phyloP scores from a whole-genome alignment of 495 filamentous ascomycete genomes.

The Apodospora peruviana region DNA sequence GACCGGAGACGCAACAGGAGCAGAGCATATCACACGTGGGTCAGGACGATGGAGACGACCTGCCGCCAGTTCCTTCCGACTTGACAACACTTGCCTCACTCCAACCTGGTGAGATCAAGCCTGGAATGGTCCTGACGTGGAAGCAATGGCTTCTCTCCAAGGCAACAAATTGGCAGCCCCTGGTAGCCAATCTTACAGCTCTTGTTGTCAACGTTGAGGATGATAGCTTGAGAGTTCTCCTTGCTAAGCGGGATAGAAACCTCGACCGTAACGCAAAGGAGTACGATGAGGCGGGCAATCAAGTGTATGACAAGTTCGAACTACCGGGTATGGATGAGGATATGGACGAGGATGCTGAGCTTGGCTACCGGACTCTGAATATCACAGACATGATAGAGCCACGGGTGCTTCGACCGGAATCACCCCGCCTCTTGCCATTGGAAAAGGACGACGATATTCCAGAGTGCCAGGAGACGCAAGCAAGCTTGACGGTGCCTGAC shows the following conservation, averaged over 20 bases:
- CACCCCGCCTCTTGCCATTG: background rate
- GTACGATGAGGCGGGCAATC: constrained; percentile 38
- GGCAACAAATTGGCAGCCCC: constrained; percentile 72
- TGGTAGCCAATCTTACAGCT: constrained; percentile 62
- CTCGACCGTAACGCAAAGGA: constrained; percentile 41
- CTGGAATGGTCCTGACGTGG: constrained; percentile 73
- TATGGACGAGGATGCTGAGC: constrained; percentile 16
- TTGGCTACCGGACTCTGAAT: constrained; percentile 30
- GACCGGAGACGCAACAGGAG: constrained; percentile 24
- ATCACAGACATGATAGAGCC: constrained; percentile 41
- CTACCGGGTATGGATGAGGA: constrained; percentile 36
- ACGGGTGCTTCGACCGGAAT: constrained; percentile 25
- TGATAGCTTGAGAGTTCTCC: constrained; percentile 49
- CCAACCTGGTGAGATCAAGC: constrained; percentile 42
- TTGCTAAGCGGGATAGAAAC: constrained; percentile 65
- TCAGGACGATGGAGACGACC: constrained; percentile 46
- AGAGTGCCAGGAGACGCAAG: constrained; percentile 2
- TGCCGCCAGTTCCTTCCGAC: constrained; percentile 65
- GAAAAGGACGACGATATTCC: background rate
- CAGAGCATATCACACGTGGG: constrained; percentile 24
- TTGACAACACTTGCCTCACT: constrained; percentile 50
- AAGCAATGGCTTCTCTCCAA: constrained; percentile 69
- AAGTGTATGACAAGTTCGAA: constrained; percentile 46
- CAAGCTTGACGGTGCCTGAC: background rate
- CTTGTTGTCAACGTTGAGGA: constrained; percentile 49